Evolutionary conservation across 2,329 filamentous ascomycete genomes (phyloP), one percentile per base, ranked within the genome.

Genomic region (Colletotrichum sp.): DNA sequence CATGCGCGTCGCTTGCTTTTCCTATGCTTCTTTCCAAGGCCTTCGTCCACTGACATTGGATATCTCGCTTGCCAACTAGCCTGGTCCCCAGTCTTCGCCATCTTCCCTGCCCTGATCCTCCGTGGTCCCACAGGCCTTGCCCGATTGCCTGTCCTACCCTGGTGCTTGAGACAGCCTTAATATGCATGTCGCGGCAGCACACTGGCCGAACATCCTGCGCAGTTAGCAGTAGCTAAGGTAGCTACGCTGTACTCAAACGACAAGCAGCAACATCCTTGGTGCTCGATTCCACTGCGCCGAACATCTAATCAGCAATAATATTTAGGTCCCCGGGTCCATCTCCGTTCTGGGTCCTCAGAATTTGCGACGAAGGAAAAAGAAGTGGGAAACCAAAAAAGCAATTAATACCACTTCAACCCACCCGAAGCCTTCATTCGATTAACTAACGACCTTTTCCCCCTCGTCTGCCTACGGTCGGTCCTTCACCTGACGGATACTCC

Each of bases 21-120:
- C 24, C 69, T 39, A 32, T 62, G 69, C 69, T 39, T 55, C 34
- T 44, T 52, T 26, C 44, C 70, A 59, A 68, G 28, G 55, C 68
- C 63, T 75, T 70, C 69, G 63, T 69, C 73, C 64, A 65, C 73
- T 76, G 63, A 76, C 73, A 76, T 76, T 76, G 70, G 70, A 69
- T 73, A 76, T 76, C 73, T 76, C 73, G 73, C 73, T 76, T 76
- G 73, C 59, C 69, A 73, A 69, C 73, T 73, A 73, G 73, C 73
- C 73, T 65, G 30, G 59, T 65, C 73, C 64, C 70, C 70, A 73
- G 73, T 73, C 73, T 73, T 73, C 73, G 73, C 65, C 73, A 76
- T 73, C 73, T 76, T 76, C 73, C 73, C 70, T 76, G 73, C 70
- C 73, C 70, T 76, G 70, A 76, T 76, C 70, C 70, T 76, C 73